Percentiles rank a stretch among this genome's conserved stretches.
Evolutionary conservation across 2,329 filamentous ascomycete species (phyloP).

Genomic region (Colletotrichum sp.): DNA sequence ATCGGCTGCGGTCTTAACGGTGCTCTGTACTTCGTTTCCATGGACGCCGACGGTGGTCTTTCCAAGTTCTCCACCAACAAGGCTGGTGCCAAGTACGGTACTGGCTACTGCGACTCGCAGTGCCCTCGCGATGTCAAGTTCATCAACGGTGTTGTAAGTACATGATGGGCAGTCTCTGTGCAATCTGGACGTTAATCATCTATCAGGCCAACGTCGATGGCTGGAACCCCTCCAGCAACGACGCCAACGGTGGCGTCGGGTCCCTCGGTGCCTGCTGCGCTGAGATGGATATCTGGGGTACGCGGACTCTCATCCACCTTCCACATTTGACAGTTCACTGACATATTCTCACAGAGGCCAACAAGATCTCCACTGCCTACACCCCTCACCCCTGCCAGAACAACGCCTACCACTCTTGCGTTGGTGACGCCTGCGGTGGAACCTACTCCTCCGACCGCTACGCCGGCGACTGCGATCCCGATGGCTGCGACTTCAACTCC

Average conservation of each 20-base stretch:
- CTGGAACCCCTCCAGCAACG: slow-evolving; percentile 55
- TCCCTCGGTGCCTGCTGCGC: slow-evolving; percentile 61
- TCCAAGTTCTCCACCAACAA: slow-evolving; percentile 55
- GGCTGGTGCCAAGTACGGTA: slow-evolving; percentile 64
- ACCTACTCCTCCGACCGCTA: slow-evolving; percentile 61
- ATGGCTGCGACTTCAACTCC: slow-evolving; percentile 74
- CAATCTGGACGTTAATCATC: not conserved
- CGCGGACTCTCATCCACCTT: slow-evolving; percentile 26
- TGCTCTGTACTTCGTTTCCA: slow-evolving; percentile 69
- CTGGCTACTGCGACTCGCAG: slow-evolving; percentile 59
- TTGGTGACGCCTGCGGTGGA: slow-evolving; percentile 56
- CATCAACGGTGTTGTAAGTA: slow-evolving; percentile 54
- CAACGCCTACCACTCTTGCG: slow-evolving; percentile 56
- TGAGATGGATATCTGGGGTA: slow-evolving; percentile 64
- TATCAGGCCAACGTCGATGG: slow-evolving; percentile 55
- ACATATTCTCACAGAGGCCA: slow-evolving; percentile 59
- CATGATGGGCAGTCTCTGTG: not conserved
- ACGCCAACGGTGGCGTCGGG: slow-evolving; percentile 60
- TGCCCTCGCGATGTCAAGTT: slow-evolving; percentile 63
- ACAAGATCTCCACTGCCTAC: slow-evolving; percentile 66
- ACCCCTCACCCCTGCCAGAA: slow-evolving; percentile 69
- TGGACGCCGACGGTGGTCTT: slow-evolving; percentile 62
- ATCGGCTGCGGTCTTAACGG: slow-evolving; percentile 75
- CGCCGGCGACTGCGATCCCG: slow-evolving; percentile 67
- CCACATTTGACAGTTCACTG: not conserved